phyloP scores from a whole-genome alignment of 2,329 filamentous ascomycete genomes.

The Alternaria triticimaculans region DNA sequence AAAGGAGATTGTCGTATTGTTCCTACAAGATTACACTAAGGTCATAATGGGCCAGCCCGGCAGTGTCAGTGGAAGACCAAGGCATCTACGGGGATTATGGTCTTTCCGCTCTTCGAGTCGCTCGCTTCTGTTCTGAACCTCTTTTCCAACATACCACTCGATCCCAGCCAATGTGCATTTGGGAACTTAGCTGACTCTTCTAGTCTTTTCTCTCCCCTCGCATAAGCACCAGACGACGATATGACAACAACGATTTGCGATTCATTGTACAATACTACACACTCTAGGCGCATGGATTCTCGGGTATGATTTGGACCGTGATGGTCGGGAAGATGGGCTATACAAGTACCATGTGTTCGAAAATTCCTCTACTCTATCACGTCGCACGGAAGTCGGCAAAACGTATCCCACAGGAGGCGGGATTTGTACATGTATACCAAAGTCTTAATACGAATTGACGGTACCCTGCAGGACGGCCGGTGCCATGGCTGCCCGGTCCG shows the following conservation, averaged over 20 bases:
- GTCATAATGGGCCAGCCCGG: background rate
- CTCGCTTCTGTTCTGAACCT: background rate
- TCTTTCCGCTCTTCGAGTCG: background rate
- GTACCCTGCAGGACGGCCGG: constrained; percentile 14
- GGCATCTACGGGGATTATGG: background rate
- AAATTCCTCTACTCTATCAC: constrained; percentile 27
- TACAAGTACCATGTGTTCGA: background rate
- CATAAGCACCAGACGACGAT: constrained; percentile 27
- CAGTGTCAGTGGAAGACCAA: background rate
- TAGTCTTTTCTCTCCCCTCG: constrained; percentile 50
- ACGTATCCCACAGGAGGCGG: constrained; percentile 16
- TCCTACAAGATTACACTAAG: background rate
- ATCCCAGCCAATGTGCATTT: background rate
- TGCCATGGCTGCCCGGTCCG: constrained; percentile 15
- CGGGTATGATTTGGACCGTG: constrained; percentile 17
- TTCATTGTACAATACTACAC: constrained; percentile 41
- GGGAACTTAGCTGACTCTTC: constrained; percentile 23
- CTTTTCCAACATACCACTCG: background rate
- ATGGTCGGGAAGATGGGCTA: constrained; percentile 8
- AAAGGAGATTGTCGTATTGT: background rate
- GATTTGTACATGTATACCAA: constrained; percentile 27
- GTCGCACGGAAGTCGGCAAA: constrained; percentile 20
- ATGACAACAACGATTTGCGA: constrained; percentile 22
- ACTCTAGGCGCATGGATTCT: constrained; percentile 35
- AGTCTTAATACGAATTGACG: constrained; percentile 16